These are phyloP conservation scores for Aureobasidium musti DNA, from an alignment of 2,329 filamentous ascomycete genomes.

Conservation along the genomic window DNA sequence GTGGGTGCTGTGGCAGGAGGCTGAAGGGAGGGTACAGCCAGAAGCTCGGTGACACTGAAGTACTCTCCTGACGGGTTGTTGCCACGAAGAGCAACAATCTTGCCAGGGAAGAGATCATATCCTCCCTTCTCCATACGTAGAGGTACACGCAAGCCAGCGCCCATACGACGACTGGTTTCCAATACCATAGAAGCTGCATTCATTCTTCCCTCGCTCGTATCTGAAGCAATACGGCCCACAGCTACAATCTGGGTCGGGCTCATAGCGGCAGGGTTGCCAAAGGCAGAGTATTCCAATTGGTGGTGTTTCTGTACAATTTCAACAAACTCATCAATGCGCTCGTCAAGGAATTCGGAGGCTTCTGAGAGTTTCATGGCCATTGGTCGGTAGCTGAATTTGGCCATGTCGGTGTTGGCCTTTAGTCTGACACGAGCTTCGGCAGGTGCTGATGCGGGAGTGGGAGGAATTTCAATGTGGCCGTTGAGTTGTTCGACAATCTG, in stretches of 20 bases:
- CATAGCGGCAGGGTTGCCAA: conserved; percentile 83
- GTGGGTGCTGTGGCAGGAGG: conserved; percentile 69
- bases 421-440: conserved; percentile 78
- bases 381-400: conserved; percentile 88
- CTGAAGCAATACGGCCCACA: conserved; percentile 87
- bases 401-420: conserved; percentile 81
- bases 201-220: conserved; percentile 80
- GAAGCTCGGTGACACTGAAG: conserved; percentile 76
- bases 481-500: conserved; percentile 84
- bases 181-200: conserved; percentile 83
- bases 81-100: conserved; percentile 84
- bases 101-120: conserved; percentile 90
- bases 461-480: conserved; percentile 62
- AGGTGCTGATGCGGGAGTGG: conserved; percentile 66
- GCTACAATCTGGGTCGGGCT: conserved; percentile 85
- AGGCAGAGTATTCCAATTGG: conserved; percentile 72
- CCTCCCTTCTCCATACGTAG: conserved; percentile 70
- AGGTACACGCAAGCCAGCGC: conserved; percentile 78
- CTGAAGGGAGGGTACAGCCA: conserved; percentile 72
- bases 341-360: conserved; percentile 88
- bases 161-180: conserved; percentile 81
- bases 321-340: conserved; percentile 88
- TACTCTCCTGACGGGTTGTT: conserved; percentile 83
- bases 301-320: conserved; percentile 72
- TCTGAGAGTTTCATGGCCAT: conserved; percentile 95